A percentile compares a stretch with the other conserved stretches of the same genome.
Evolutionary conservation across 129 eudicot species (phyloP).

Genomic region (Erigeron canadensis): DNA sequence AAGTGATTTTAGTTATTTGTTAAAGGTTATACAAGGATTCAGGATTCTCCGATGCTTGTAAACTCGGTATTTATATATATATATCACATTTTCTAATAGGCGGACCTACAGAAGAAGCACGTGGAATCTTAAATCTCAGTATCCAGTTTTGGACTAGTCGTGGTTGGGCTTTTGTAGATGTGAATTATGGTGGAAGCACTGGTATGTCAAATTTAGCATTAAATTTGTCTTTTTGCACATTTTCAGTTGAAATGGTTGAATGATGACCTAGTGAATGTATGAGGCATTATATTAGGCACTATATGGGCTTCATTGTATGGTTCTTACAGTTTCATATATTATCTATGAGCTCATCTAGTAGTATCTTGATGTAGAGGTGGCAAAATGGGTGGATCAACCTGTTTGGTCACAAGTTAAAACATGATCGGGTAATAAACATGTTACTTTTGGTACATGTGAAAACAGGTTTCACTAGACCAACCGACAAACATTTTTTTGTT

Average conservation of each 20-base stretch:
- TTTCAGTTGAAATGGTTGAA: background rate
- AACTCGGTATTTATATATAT: background rate
- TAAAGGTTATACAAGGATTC: background rate
- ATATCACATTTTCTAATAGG: conserved; percentile 25
- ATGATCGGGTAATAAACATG: no score
- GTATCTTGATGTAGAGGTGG: background rate
- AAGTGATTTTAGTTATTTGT: conserved; percentile 4
- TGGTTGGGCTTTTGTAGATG: conserved; percentile 57
- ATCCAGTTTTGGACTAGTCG: conserved; percentile 56
- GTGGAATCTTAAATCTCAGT: conserved; percentile 44
- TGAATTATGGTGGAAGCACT: conserved; percentile 55
- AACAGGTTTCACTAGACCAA: no score
- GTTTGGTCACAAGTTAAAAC: no score
- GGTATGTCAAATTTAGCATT: conserved; percentile 25
- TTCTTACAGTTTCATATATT: background rate
- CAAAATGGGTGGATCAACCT: no score
- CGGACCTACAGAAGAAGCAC: conserved; percentile 54
- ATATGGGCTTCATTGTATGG: background rate
- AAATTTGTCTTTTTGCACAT: background rate
- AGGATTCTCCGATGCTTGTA: background rate
- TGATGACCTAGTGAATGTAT: background rate
- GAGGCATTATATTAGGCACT: background rate
- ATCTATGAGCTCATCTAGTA: background rate
- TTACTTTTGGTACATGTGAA: no score
- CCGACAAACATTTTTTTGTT: no score